phyloP scores from a whole-genome alignment of 2,329 filamentous ascomycete genomes.

The Phoma sp. region DNA sequence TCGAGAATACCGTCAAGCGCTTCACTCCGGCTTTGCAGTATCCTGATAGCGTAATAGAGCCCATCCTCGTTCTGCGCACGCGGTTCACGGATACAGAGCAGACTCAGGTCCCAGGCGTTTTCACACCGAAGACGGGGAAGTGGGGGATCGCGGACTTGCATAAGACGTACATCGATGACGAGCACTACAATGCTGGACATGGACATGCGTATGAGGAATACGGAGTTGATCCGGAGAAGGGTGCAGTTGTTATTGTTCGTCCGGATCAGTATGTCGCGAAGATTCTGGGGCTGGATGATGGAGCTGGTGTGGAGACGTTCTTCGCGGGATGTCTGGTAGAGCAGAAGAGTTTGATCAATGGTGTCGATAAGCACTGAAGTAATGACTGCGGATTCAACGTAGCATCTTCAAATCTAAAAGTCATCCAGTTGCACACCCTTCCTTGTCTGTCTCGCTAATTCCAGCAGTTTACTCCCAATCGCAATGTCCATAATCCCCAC shows the following conservation, averaged over 20 bases:
- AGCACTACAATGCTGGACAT: conserved; percentile 64
- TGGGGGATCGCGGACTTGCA: conserved; percentile 65
- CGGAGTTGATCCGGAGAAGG: conserved; percentile 53
- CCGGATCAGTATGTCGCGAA: conserved; percentile 65
- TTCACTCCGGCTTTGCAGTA: conserved; percentile 56
- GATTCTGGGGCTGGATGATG: conserved; percentile 18
- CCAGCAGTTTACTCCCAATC: conserved; percentile 42
- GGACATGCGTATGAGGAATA: conserved; percentile 66
- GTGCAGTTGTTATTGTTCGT: conserved; percentile 60
- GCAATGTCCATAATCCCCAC: conserved; percentile 61
- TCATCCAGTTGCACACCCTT: conserved; percentile 19
- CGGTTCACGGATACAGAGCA: conserved; percentile 59
- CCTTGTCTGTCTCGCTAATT: conserved; percentile 23
- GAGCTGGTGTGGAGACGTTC: conserved; percentile 19
- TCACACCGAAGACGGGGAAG: conserved; percentile 64
- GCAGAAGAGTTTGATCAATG: not conserved
- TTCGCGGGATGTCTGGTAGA: conserved; percentile 23
- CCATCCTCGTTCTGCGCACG: conserved; percentile 61
- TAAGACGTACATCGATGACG: conserved; percentile 67
- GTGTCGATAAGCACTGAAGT: not conserved
- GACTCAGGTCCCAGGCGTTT: conserved; percentile 62
- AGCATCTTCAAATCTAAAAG: conserved; percentile 11
- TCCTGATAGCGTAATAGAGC: conserved; percentile 65
- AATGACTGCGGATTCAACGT: too few species aligned
- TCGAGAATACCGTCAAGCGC: conserved; percentile 43